A percentile compares a stretch with the other conserved stretches of the same genome.
Evolutionary conservation across 805 yeast species (phyloP).

Genomic region (Aciculoconidium aculeatum): DNA sequence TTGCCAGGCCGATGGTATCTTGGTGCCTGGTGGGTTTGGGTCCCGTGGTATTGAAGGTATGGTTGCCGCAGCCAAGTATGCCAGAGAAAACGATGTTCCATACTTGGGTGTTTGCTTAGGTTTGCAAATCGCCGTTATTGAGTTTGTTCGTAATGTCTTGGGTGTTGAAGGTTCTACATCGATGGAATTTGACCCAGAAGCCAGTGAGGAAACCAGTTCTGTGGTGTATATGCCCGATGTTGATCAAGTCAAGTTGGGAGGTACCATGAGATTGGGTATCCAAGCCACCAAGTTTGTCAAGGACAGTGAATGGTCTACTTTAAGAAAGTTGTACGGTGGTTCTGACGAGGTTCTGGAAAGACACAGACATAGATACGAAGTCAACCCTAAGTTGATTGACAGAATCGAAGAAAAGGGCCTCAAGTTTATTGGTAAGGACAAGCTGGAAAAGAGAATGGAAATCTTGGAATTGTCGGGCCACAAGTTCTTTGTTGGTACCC

Average conservation of each 20-base stretch:
- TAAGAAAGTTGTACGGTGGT: constrained; percentile 76
- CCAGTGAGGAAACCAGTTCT: constrained; percentile 58
- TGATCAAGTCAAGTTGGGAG: constrained; percentile 92
- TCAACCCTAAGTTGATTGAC: constrained; percentile 76
- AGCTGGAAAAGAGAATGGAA: constrained; percentile 87
- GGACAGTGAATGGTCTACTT: constrained; percentile 58
- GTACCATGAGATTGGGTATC: constrained; percentile 97
- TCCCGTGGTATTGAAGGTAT: constrained; percentile 97
- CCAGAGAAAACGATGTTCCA: constrained; percentile 93
- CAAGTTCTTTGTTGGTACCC: constrained; percentile 91
- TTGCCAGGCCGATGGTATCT: constrained; percentile 91
- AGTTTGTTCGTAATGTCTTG: constrained; percentile 76
- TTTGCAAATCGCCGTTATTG: constrained; percentile 94
- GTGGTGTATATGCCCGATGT: constrained; percentile 99
- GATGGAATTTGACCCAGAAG: constrained; percentile 69
- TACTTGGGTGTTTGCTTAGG: constrained; percentile 97
- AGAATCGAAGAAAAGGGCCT: constrained; percentile 74
- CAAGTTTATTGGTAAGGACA: constrained; percentile 90
- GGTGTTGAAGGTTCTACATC: constrained; percentile 68
- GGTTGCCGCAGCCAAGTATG: constrained; percentile 96
- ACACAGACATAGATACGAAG: constrained; percentile 98
- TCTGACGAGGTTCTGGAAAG: constrained; percentile 72
- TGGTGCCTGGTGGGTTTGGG: constrained; percentile 99
- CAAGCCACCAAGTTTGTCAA: constrained; percentile 80
- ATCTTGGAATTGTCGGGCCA: constrained; percentile 80